Conservation (phyloP, 2,329 filamentous ascomycete genomes). For the Colletotrichum sansevieriae region DNA sequence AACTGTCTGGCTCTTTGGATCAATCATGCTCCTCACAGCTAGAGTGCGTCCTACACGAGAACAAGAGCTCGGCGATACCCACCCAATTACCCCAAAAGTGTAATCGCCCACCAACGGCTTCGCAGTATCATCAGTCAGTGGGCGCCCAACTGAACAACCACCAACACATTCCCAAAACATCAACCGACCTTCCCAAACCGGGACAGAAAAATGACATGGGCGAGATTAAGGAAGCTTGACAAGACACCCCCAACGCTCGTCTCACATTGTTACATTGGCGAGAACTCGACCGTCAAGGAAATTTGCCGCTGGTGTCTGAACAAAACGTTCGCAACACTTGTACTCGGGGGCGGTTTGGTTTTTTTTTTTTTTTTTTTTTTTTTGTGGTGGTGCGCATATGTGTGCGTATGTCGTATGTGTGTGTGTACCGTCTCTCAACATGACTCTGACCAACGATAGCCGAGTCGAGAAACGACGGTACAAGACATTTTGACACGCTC, state of each 20-base stretch:
- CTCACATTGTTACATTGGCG: no score
- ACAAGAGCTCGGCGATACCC: background rate
- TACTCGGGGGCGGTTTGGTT: no score
- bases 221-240: slow-evolving; percentile 6
- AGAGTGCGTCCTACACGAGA: background rate
- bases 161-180: background rate
- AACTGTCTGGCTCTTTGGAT: no score
- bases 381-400: no score
- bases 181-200: slow-evolving; percentile 3
- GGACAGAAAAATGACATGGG: background rate
- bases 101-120: background rate
- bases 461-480: no score
- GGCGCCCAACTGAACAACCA: background rate
- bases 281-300: background rate
- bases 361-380: no score
- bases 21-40: no score
- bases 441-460: no score
- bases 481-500: no score
- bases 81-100: background rate
- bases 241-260: background rate
- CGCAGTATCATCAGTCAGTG: background rate
- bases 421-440: no score
- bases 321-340: no score
- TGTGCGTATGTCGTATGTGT: no score
- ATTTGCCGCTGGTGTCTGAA: background rate